These are phyloP conservation scores for Orbilia blumenaviensis DNA, from an alignment of 2,329 filamentous ascomycete genomes.

Conservation along the genomic window DNA sequence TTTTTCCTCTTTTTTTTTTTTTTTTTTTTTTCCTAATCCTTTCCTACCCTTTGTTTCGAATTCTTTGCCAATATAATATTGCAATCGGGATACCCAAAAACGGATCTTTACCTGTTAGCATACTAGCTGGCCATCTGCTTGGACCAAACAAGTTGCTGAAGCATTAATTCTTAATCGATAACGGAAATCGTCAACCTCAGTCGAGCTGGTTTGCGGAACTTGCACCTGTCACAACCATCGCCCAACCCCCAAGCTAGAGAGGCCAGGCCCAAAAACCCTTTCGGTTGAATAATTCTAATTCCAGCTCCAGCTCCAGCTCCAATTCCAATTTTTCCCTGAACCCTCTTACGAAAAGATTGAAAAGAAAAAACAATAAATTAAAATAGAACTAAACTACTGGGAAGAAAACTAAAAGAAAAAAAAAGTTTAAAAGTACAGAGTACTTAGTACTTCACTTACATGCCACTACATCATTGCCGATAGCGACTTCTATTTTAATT, in stretches of 20 bases:
- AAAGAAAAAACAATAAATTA: background rate
- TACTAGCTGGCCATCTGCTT: too few relatives aligned
- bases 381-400: too few relatives aligned
- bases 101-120: too few relatives aligned
- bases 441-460: background rate
- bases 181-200: background rate
- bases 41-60: background rate
- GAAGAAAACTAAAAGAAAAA: too few relatives aligned
- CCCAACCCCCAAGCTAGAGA: conserved; percentile 5
- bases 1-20: background rate
- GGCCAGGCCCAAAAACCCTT: conserved; percentile 23
- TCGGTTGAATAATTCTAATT: conserved; percentile 38
- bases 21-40: background rate
- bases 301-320: background rate
- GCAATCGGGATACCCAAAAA: too few relatives aligned
- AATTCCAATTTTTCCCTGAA: too few relatives aligned
- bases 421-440: too few relatives aligned
- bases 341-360: too few relatives aligned
- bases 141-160: background rate
- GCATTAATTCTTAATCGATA: conserved; percentile 9
- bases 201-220: conserved; percentile 1
- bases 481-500: conserved; percentile 3
- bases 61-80: conserved; percentile 19
- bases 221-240: background rate
- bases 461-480: conserved; percentile 29